These are phyloP conservation scores for Lignosus rhinocerotis DNA, from an alignment of 1,284 basidiomycete genomes.

Conservation along the genomic window DNA sequence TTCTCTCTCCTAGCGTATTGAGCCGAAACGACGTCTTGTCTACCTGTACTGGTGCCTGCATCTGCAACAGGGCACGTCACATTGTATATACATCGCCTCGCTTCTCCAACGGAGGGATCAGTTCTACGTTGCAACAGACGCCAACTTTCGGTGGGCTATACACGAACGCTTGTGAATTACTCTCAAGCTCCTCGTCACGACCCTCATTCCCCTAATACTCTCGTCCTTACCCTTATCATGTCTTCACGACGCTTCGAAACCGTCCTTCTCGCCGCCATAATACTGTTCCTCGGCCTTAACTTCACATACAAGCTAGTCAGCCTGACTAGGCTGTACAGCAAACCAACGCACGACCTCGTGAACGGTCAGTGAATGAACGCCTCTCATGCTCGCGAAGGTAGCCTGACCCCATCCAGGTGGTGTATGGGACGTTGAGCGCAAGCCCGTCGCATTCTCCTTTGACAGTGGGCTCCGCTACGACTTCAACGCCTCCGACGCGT, in stretches of 20 bases:
- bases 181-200: not conserved
- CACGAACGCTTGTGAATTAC: not conserved
- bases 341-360: not conserved
- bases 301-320: slow-evolving; percentile 16
- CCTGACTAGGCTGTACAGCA: slow-evolving; percentile 1
- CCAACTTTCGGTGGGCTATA: too few species aligned
- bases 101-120: too few species aligned
- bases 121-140: too few species aligned
- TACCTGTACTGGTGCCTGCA: too few species aligned
- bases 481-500: slow-evolving; percentile 20
- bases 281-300: slow-evolving; percentile 8
- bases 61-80: too few species aligned
- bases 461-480: slow-evolving; percentile 21
- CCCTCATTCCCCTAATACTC: not conserved
- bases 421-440: slow-evolving; percentile 20
- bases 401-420: slow-evolving; percentile 4
- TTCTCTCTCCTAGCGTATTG: too few species aligned
- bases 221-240: not conserved
- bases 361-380: slow-evolving; percentile 1
- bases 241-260: slow-evolving; percentile 4
- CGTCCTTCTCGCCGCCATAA: not conserved
- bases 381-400: not conserved
- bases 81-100: too few species aligned
- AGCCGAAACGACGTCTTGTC: too few species aligned
- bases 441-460: slow-evolving; percentile 21